Evolutionary conservation across 768 basidiomycete genomes (phyloP).

Genomic region (Pseudohyphozyma bogoriensis): DNA sequence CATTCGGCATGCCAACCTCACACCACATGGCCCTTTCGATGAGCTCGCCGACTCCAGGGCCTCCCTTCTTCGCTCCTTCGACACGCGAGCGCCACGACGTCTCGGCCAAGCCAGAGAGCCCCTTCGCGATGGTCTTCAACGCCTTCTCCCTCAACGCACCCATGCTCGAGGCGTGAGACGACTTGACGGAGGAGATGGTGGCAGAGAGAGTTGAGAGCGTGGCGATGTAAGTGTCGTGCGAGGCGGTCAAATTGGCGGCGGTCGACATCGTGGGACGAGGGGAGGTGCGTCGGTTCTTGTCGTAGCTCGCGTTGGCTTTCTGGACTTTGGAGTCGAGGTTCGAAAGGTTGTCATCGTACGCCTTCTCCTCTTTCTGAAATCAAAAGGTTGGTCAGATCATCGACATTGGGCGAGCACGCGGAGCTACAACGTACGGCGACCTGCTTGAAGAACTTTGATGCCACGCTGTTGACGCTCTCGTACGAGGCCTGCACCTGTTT

Average conservation of each 20-base stretch:
- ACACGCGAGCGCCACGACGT: conserved; percentile 11
- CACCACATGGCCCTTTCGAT: conserved; percentile 2
- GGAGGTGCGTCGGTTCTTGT: not conserved
- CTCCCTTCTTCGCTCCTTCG: conserved; percentile 14
- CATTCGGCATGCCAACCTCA: conserved; percentile 4
- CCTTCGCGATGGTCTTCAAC: conserved; percentile 8
- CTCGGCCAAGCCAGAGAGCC: conserved; percentile 11
- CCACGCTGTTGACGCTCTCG: conserved; percentile 24
- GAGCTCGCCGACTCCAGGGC: conserved; percentile 5
- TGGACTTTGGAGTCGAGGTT: conserved; percentile 19
- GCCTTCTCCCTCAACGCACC: conserved; percentile 8
- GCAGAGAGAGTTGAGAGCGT: conserved; percentile 12
- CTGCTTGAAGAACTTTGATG: conserved; percentile 15
- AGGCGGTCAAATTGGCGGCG: not conserved
- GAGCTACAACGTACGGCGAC: conserved; percentile 12
- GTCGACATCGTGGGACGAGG: not conserved
- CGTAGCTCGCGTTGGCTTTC: conserved; percentile 25
- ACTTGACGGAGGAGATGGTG: conserved; percentile 9
- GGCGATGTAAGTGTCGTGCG: conserved; percentile 23
- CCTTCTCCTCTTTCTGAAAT: conserved; percentile 25
- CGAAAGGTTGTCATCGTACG: conserved; percentile 20
- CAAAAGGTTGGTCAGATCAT: no score
- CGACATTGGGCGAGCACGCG: not conserved
- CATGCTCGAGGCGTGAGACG: conserved; percentile 6
- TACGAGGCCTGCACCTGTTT: conserved; percentile 24